Evolutionary conservation across 2,329 filamentous ascomycete genomes (phyloP), one percentile per base, ranked within the genome.

Genomic region (Ceratocystis eucalypticola): DNA sequence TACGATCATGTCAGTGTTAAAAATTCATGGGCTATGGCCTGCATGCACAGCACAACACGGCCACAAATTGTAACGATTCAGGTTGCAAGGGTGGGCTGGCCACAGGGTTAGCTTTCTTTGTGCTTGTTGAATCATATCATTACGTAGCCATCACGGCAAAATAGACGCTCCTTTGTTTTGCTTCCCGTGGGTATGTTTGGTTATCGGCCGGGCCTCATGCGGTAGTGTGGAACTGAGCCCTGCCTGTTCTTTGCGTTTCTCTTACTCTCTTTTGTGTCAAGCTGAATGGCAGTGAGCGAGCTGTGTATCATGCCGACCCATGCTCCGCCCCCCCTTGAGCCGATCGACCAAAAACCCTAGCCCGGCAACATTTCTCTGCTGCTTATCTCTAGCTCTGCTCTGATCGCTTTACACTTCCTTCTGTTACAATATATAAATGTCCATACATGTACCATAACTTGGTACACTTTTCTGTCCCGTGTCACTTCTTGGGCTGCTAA

Each of bases 251-350:
- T 25, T 25, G 22, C 20, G 7, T 15, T 28, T 53, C 22, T 53
- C 22, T 25, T 28, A 5, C 48, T 53, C 20, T 22, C 22, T 15
- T 25, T 53, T 41, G 37, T 41, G 37, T 41, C 37, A 41, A 41
- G 37, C 37, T 41, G 37, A 41, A 41, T 59, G 25, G 55, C 55
- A 28, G 25, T 30, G 15, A 41, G 37, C 10, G 33, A 41, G 37
- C 37, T 41, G 25, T 59, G 55, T 63, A 46, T 44, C 48, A 63
- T 63, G 22, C 46, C 61, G 61, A 41, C 37, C 61, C 61, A 48
- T 63, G 61, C 46, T 45, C 41, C 44, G 37, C 37, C 22, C 17
- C 41, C 17, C 20, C 61, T 62, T 33, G 61, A 63, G 41, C 44
- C 33, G 48, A 53, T 53, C 48, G 25, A 53, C 48, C 48, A 53